Base-by-base conservation (phyloP, 2,329 filamentous ascomycete species). In the Mycosphaerella sp. region DNA sequence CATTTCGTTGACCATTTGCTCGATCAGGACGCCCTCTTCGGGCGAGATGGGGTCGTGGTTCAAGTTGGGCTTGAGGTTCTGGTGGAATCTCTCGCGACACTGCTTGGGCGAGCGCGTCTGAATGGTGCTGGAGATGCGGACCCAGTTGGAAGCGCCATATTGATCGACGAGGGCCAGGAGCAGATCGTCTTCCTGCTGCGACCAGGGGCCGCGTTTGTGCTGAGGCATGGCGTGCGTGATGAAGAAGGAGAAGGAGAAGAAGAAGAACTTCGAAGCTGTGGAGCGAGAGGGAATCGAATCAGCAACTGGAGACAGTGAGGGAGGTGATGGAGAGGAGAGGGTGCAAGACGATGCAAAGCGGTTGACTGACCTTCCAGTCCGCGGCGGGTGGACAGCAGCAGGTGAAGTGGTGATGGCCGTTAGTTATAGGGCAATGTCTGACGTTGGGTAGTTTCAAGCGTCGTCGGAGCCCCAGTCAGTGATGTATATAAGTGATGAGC, bases 61-160 rank as follows among this genome's bases (percentile, higher is more conserved):
- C 7, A 91, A 85, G 63, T 89, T 86, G 50, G 96, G 79, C 55
- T 84, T 95, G 41, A 97, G 77, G 68, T 96, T 95, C 66, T 97
- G 91, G 66, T 95, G 89, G 66, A 87, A 97, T 42, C 91, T 80
- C 73, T 97, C 91, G 52, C 91, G 83, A 70, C 91, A 97, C 73
- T 97, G 91, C 75, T 97, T 97, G 47, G 91, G 86, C 18, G 88
- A 88, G 56, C 91, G 81, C 21, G 86, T 84, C 53, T 80, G 78
- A 63, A 96, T 83, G 59, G 83, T 77, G 49, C 83, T 75, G 27
- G 90, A 83, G 64, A 96, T 94, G 58, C 82, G 80, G 12, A 95
- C 89, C 91, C 91, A 97, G 77, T 95, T 93, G 67, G 86, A 79
- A 28, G 86, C 79, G 28, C 87, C 87, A 69, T 87, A 82, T 45